Evolutionary conservation across 352 stramenopile genomes (phyloP).

Genomic region (Phytophthora cryptogea): DNA sequence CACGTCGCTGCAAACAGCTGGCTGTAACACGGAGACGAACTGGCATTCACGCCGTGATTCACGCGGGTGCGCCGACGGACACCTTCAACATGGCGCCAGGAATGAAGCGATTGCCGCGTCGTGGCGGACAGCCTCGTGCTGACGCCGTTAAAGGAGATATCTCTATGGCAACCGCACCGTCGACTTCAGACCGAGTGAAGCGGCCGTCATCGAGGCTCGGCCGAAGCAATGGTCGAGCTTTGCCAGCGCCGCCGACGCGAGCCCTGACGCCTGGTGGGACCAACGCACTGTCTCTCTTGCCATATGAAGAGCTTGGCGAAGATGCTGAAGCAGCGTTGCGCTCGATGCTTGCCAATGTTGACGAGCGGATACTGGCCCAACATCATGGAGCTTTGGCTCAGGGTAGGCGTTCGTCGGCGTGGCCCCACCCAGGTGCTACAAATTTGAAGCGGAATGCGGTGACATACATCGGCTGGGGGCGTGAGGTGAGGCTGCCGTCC

Average conservation of each 20-base stretch:
- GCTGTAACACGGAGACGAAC: slow-evolving; percentile 11
- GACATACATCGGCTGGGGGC: slow-evolving; percentile 13
- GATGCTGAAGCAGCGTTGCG: slow-evolving; percentile 7
- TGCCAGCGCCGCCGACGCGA: not conserved
- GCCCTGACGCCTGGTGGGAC: slow-evolving; percentile 25
- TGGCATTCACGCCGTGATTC: slow-evolving; percentile 1
- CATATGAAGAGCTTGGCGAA: slow-evolving; percentile 22
- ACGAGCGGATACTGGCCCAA: not conserved
- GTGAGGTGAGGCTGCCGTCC: slow-evolving; percentile 1
- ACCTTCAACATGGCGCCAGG: slow-evolving; percentile 11
- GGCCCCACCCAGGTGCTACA: not conserved
- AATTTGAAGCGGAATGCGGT: slow-evolving; percentile 13
- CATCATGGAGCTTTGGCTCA: not conserved
- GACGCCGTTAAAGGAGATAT: slow-evolving; percentile 11
- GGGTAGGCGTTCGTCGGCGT: slow-evolving; percentile 1
- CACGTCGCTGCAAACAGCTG: slow-evolving; percentile 3
- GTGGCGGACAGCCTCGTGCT: slow-evolving; percentile 17
- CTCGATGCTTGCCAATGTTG: not conserved
- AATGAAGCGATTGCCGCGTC: slow-evolving; percentile 9
- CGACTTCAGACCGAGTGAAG: not conserved
- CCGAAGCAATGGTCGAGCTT: not conserved
- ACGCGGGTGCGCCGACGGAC: not conserved
- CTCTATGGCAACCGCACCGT: slow-evolving; percentile 35
- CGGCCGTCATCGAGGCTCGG: not conserved
- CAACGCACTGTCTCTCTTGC: slow-evolving; percentile 30